Percentiles rank a stretch among this genome's conserved stretches.
These are phyloP conservation scores for Phytophthora fragariae DNA, from an alignment of 352 stramenopile genomes.

Conservation along the genomic window DNA sequence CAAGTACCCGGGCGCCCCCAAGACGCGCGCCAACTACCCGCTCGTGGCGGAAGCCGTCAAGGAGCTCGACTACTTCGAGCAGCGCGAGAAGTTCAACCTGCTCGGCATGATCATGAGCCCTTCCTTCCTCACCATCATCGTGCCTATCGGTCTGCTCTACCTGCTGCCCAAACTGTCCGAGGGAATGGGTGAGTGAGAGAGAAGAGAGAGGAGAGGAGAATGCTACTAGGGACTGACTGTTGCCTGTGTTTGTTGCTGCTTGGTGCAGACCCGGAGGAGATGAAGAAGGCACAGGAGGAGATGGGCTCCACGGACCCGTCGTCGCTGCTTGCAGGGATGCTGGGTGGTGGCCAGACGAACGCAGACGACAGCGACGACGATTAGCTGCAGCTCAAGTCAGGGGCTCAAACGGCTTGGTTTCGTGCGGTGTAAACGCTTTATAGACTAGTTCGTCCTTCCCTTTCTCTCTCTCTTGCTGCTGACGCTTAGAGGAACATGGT, in stretches of 20 bases:
- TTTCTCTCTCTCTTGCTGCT: conserved; percentile 1
- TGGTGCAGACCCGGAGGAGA: conserved; percentile 76
- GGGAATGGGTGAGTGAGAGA: conserved; percentile 62
- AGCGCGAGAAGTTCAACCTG: conserved; percentile 86
- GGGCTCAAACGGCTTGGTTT: conserved; percentile 1
- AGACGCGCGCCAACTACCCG: conserved; percentile 67
- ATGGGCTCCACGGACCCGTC: conserved; percentile 78
- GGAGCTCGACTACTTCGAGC: conserved; percentile 83
- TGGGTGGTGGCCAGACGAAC: conserved; percentile 64
- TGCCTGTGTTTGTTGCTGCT: conserved; percentile 3
- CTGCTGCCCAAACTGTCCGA: conserved; percentile 83
- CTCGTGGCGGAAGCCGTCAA: conserved; percentile 70
- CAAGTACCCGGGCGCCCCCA: conserved; percentile 80
- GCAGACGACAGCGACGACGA: conserved; percentile 81
- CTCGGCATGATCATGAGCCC: conserved; percentile 80
- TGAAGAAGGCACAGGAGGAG: conserved; percentile 89
- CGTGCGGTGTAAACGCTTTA: conserved; percentile 24
- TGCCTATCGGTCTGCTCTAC: conserved; percentile 83
- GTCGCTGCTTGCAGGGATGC: conserved; percentile 74
- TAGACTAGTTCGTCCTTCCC: conserved; percentile 29
- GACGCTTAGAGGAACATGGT: conserved; percentile 72
- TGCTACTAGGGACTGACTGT: conserved; percentile 11
- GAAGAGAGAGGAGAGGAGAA: conserved; percentile 7
- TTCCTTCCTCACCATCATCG: conserved; percentile 82
- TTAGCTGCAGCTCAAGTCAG: conserved; percentile 34